Base-by-base conservation (phyloP, 2,329 filamentous ascomycete genomes). In the Neospermospora avenae region DNA sequence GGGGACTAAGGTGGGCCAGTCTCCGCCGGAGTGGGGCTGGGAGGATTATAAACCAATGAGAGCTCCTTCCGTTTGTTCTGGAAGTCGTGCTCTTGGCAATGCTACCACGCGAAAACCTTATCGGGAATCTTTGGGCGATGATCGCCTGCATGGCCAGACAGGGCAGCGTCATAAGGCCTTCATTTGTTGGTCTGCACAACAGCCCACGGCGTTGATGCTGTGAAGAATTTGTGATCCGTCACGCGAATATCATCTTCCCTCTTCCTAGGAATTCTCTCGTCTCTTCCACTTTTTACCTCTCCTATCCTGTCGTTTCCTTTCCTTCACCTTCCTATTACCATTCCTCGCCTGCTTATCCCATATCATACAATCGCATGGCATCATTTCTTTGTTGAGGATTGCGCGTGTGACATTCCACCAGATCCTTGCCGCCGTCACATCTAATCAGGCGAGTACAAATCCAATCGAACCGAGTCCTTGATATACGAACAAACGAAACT, bases 371-470 rank as follows among this genome's bases (percentile, higher is more conserved):
- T 42, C 39, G 39, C n/a, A 42, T 39, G 10, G 11, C 4, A 39
- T 7, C 31, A 22, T 34, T 41, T 42, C 45, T 44, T 56, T 60
- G 52, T 49, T 58, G 28, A 59, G 49, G 46, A 49, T 45, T 34
- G 31, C 34, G 41, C 44, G 24, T 61, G 55, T 58, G 49, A 57
- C 59, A 62, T 65, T 63, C 57, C 57, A 63, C 57, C 37, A 55
- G 46, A 53, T 45, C 59, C 49, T 52, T 58, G 57, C 46, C 51
- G 28, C 41, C 25, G 14, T 51, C 56, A 61, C 61, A 64, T 67
- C 66, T 63, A 65, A 66, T 65, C 64, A 57, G 64, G 51, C 59
- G 62, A 58, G 56, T 48, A 60, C 49, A 51, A 35, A 60, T 61
- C 59, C 42, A 46, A 53, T 20, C 53, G 42, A 54, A 42, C 25